These are phyloP conservation scores for Pestalotiopsis fici DNA, from an alignment of 2,329 filamentous ascomycete species.

Conservation along the genomic window DNA sequence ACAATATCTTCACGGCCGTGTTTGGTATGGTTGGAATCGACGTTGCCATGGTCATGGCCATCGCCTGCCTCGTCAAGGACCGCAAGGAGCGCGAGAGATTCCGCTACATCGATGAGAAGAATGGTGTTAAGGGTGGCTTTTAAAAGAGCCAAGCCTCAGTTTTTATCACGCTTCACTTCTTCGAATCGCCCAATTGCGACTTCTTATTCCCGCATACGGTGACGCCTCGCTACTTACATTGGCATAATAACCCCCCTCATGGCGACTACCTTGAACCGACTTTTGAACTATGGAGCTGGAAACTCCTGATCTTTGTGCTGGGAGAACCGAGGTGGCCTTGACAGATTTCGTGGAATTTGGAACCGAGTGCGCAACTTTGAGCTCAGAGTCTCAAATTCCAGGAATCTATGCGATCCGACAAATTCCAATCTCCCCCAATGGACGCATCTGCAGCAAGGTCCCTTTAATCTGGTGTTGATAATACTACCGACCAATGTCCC, in stretches of 20 bases:
- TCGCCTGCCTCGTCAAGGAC: slow-evolving; percentile 77
- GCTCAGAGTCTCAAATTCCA: background rate
- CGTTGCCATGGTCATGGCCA: slow-evolving; percentile 66
- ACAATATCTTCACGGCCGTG: slow-evolving; percentile 75
- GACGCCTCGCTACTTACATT: background rate
- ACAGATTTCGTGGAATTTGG: background rate
- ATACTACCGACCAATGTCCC: background rate
- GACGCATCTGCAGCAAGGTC: background rate
- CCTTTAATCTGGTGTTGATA: background rate
- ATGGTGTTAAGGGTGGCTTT: slow-evolving; percentile 52
- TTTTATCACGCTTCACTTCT: background rate
- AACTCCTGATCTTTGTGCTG: background rate
- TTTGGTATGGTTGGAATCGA: slow-evolving; percentile 80
- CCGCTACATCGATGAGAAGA: slow-evolving; percentile 81
- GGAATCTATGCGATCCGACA: background rate
- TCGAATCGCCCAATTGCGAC: background rate
- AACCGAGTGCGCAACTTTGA: background rate
- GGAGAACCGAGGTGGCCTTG: background rate
- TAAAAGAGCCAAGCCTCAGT: slow-evolving; percentile 24
- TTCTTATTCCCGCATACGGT: background rate
- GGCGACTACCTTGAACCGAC: background rate
- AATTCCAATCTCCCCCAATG: background rate
- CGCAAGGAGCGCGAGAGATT: slow-evolving; percentile 79
- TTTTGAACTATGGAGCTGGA: background rate
- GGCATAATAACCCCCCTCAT: slow-evolving; percentile 4